Base-by-base conservation (phyloP, 1,139 yeast genomes). In the Blastobotrys proliferans region DNA sequence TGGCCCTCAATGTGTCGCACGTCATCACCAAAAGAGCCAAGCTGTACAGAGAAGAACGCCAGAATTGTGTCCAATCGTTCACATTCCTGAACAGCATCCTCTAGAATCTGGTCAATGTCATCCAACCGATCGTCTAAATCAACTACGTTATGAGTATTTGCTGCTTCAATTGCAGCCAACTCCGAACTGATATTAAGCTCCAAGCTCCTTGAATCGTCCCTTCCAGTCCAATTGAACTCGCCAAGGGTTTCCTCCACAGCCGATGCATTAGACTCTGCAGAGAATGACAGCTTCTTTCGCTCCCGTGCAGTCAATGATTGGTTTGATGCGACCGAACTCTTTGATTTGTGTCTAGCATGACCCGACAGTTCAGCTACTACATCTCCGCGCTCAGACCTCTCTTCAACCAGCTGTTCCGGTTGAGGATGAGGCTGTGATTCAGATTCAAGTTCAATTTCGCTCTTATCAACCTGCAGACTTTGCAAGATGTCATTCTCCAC, bases 1-100 rank as follows among this genome's bases (percentile, higher is more conserved):
- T 84, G 85, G 34, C 73, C 70, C 58, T 88, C 96, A 40, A 88
- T 81, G 43, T 74, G 75, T 38, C 76, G 73, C 41, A 88, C 78
- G 48, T 84, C 92, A 6, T 78, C 78, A 3, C 81, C 74, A 40
- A 86, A 73, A 4, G 79, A 72, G 14, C 79, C 72, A 41, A 81
- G 62, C 52, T 80, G 77, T 60, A 81, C 78, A 10, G 79, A 70
- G 52, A 77, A 79, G 28, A 75, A 65, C 2, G 80, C 74, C 44
- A 81, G 60, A 18, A 72, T 60, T 0, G 80, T 77, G 42, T 72
- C 76, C 46, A 90, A 70, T 45, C 76, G 74, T 31, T 81, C 81
- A 51, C 94, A 81, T 54, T 83, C 94, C 5, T 58, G 63, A 21
- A 81, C 62, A 0, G 88, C 76, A 2, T 63, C 52, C 9, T 63